Evolutionary conservation across 768 basidiomycete genomes (phyloP), one percentile per base, ranked within the genome.

Genomic region (Leccinum subgranulosum): DNA sequence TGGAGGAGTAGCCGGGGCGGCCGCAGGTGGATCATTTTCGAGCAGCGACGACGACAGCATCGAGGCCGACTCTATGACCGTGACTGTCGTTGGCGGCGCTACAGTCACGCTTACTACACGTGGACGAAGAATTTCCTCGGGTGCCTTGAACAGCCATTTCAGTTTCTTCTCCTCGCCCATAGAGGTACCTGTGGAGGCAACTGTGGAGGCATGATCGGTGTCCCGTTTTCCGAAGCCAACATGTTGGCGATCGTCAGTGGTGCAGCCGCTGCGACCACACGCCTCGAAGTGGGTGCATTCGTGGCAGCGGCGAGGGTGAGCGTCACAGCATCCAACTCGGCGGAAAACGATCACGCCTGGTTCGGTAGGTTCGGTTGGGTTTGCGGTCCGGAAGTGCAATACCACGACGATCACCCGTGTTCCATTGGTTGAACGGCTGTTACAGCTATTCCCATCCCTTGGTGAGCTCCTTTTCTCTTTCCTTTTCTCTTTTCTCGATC

Each of bases 331-430:
- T 89, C 88, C 56, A 87, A 76, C 67, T 88, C 90, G 5, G 88
- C 92, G 80, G 10, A 87, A 90, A 27, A 89, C 90, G 54, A 91
- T 84, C 7, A 88, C 90, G 8, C n/a, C n/a, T n/a, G 92, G 87
- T 95, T 34, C 97, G 87, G 74, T 88, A 90, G 7, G 96, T 98
- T 72, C 92, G 81, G 68, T 90, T 82, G 3, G 93, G 89, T 58
- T 99, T 96, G 45, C 96, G 86, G 69, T 99, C 97, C 0, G 97
- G 95, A 25, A 98, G 76, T 6, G 84, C 84, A 58, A 94, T 80
- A 14, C 93, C 92, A 28, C 90, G 77, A 54, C 88, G 77, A 4
- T 87, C 87, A 33, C 97, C 84, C 3, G 89, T 92, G 64, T 90
- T 88, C 51, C 91, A 85, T 67, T 93, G 90, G 49, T 29, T 29